Evolutionary conservation across 345 rosid species (phyloP).

Genomic region (Brassica incana): DNA sequence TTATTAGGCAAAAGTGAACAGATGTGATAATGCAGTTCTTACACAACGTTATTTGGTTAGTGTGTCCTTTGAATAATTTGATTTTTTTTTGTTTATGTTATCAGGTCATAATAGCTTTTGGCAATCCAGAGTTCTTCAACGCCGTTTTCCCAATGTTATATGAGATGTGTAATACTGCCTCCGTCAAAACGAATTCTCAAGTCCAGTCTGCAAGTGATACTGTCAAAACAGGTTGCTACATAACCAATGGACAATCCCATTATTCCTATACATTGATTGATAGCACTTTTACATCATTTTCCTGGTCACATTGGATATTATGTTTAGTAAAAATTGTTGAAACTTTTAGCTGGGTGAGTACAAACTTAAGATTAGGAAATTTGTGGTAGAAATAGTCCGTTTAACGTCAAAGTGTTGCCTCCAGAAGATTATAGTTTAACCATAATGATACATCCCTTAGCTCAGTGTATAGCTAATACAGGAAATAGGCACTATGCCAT

Average conservation of each 20-base stretch:
- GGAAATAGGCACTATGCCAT: background rate
- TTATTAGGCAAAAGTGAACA: background rate
- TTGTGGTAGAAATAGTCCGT: background rate
- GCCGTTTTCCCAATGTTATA: slow-evolving; percentile 64
- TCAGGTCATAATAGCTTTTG: slow-evolving; percentile 84
- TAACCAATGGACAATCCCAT: background rate
- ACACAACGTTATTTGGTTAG: background rate
- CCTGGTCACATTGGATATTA: slow-evolving; percentile 1
- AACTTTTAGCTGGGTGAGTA: slow-evolving; percentile 8
- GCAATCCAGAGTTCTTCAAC: slow-evolving; percentile 68
- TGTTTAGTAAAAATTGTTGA: background rate
- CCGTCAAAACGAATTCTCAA: slow-evolving; percentile 42
- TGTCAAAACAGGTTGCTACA: slow-evolving; percentile 60
- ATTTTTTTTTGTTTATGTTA: background rate
- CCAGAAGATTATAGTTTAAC: background rate
- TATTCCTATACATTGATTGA: background rate
- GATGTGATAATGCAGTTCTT: slow-evolving; percentile 13
- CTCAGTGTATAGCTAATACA: slow-evolving; percentile 11
- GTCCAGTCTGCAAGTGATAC: slow-evolving; percentile 49
- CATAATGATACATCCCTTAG: background rate
- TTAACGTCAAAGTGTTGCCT: background rate
- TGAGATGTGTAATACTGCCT: slow-evolving; percentile 65
- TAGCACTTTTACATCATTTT: slow-evolving; percentile 12
- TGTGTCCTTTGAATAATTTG: slow-evolving; percentile 16
- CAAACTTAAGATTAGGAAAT: slow-evolving; percentile 10